A percentile compares a stretch with the other conserved stretches of the same genome.
Evolutionary conservation across 1,139 yeast genomes (phyloP).

Genomic region (Hanseniaspora gamundiae): DNA sequence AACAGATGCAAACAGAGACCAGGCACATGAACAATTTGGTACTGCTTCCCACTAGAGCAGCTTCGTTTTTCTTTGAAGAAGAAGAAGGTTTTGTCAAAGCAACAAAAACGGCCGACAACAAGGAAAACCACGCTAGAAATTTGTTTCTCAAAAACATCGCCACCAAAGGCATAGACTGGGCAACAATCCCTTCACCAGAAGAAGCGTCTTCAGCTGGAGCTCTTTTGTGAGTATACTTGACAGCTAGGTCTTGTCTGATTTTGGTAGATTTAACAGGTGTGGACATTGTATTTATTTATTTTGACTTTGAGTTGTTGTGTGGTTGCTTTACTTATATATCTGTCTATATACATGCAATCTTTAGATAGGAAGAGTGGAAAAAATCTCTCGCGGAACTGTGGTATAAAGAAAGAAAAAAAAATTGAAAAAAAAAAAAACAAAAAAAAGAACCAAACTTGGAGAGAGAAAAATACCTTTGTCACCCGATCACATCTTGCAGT

Average conservation of each 20-base stretch:
- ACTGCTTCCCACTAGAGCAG: too few relatives aligned
- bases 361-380: neutral
- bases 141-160: slow-evolving; percentile 42
- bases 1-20: neutral
- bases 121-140: slow-evolving; percentile 26
- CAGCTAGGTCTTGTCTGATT: slow-evolving; percentile 3
- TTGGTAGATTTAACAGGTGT: neutral
- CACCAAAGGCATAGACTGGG: slow-evolving; percentile 58
- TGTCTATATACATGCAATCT: neutral
- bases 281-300: neutral
- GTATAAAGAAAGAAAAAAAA: too few relatives aligned
- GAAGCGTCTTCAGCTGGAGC: slow-evolving; percentile 38
- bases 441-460: too few relatives aligned
- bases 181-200: slow-evolving; percentile 26
- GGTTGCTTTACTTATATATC: neutral
- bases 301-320: neutral
- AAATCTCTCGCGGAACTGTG: too few relatives aligned
- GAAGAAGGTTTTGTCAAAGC: slow-evolving; percentile 13
- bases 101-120: slow-evolving; percentile 20
- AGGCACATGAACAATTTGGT: neutral
- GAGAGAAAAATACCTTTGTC: too few relatives aligned
- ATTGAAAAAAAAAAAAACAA: too few relatives aligned
- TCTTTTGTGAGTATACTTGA: slow-evolving; percentile 10
- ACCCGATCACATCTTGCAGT: too few relatives aligned
- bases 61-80: neutral